A percentile compares a stretch with the other conserved stretches of the same genome.
phyloP scores from a whole-genome alignment of 768 basidiomycete species.

The Gautieria morchelliformis region DNA sequence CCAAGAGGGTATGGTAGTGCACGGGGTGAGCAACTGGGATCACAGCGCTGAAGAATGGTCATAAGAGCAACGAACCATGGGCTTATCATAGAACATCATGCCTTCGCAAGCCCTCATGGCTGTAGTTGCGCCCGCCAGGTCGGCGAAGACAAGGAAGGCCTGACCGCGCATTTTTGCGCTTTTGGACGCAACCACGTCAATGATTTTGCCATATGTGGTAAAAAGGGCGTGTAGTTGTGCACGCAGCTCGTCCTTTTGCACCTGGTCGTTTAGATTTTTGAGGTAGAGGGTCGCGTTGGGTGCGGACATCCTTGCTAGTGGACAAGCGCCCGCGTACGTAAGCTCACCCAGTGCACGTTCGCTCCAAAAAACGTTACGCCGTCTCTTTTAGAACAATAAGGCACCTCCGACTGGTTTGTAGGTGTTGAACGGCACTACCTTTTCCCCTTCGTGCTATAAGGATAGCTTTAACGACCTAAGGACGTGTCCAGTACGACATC shows the following conservation, averaged over 20 bases:
- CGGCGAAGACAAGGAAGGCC: constrained; percentile 92
- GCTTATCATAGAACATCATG: constrained; percentile 87
- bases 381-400: background rate
- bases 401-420: background rate
- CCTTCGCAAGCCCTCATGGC: constrained; percentile 92
- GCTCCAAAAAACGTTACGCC: background rate
- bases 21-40: constrained; percentile 10
- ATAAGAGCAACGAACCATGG: constrained; percentile 53
- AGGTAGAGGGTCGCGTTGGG: constrained; percentile 87
- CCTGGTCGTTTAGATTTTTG: constrained; percentile 87
- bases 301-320: constrained; percentile 32
- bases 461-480: background rate
- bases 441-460: background rate
- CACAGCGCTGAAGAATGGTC: constrained; percentile 11
- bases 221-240: constrained; percentile 80
- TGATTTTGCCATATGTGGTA: constrained; percentile 84
- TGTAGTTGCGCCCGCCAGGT: constrained; percentile 82
- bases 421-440: background rate
- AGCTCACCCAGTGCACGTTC: background rate
- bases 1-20: background rate
- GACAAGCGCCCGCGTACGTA: constrained; percentile 12
- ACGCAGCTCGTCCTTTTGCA: constrained; percentile 84
- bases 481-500: background rate
- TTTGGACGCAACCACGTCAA: constrained; percentile 90
- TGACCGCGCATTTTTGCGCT: constrained; percentile 81